phyloP scores from a whole-genome alignment of 345 rosid genomes.

The Ceriops zippeliana region DNA sequence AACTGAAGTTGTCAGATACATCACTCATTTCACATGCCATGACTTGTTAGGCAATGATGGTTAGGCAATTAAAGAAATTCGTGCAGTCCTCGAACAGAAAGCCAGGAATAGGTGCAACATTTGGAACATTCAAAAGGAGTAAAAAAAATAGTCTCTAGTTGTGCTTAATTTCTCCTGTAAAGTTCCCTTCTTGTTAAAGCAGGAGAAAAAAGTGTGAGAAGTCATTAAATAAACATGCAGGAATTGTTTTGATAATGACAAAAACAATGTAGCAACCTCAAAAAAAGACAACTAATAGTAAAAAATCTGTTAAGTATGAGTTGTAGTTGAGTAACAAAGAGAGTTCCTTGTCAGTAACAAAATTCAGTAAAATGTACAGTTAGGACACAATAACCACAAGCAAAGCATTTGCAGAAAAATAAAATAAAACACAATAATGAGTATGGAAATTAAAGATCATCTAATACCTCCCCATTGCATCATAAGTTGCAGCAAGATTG shows the following conservation, averaged over 20 bases:
- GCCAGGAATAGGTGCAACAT: too few relatives aligned
- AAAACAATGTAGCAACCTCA: background rate
- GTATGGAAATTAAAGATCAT: background rate
- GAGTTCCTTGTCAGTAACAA: background rate
- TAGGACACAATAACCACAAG: background rate
- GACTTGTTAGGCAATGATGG: background rate
- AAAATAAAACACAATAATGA: background rate
- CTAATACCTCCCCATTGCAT: constrained; percentile 97
- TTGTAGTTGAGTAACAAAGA: background rate
- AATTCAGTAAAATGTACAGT: background rate
- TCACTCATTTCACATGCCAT: background rate
- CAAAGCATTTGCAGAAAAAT: background rate
- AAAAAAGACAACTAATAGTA: background rate
- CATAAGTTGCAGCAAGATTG: constrained; percentile 98
- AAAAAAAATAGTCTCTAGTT: too few relatives aligned
- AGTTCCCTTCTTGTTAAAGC: background rate
- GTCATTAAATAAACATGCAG: background rate
- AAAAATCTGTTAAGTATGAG: background rate
- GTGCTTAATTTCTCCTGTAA: background rate
- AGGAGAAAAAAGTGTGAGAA: background rate
- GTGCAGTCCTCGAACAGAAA: too few relatives aligned
- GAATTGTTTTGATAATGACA: background rate
- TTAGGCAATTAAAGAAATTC: too few relatives aligned
- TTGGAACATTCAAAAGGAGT: too few relatives aligned
- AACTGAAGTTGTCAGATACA: background rate